Percentiles rank a stretch among this genome's conserved stretches.
These are phyloP conservation scores for Parachlorella kessleri DNA, from an alignment of 139 green algal species.

Conservation along the genomic window DNA sequence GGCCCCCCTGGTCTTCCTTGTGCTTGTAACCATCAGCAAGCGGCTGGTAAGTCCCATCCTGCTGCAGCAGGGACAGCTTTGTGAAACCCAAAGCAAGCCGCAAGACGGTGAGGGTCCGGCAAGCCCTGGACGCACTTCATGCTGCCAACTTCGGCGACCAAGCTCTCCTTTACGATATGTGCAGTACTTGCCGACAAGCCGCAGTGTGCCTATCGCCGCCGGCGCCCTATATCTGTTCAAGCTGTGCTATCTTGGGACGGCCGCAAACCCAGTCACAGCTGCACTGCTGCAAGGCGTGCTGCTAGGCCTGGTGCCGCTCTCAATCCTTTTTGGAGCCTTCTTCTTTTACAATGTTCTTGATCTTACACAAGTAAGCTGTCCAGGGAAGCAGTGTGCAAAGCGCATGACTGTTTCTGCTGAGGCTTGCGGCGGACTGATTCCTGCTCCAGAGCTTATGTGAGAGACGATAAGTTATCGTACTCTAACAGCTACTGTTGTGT, in stretches of 20 bases:
- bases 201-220: slow-evolving; percentile 34
- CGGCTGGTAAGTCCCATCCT: too few relatives aligned
- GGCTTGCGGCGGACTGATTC: slow-evolving; percentile 27
- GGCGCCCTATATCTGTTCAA: slow-evolving; percentile 30
- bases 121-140: too few relatives aligned
- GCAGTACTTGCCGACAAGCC: slow-evolving; percentile 31
- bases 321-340: slow-evolving; percentile 45
- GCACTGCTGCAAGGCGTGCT: slow-evolving; percentile 33
- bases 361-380: slow-evolving; percentile 17
- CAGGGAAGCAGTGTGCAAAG: not conserved
- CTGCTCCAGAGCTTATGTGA: slow-evolving; percentile 43
- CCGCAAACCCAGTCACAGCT: slow-evolving; percentile 4
- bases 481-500: too few relatives aligned
- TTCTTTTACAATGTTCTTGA: slow-evolving; percentile 47
- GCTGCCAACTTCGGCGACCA: not conserved
- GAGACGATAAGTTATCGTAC: too few relatives aligned
- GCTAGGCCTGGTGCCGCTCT: slow-evolving; percentile 42
- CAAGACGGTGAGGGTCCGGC: too few relatives aligned
- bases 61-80: too few relatives aligned
- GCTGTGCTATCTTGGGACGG: slow-evolving; percentile 27
- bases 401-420: not conserved
- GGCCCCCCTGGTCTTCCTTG: slow-evolving; percentile 39
- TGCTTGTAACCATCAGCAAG: slow-evolving; percentile 36
- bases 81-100: too few relatives aligned
- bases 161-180: not conserved